A percentile compares a stretch with the other conserved stretches of the same genome.
Conservation (phyloP, 176 grass and related monocot species). For the Elymus sibiricus region DNA sequence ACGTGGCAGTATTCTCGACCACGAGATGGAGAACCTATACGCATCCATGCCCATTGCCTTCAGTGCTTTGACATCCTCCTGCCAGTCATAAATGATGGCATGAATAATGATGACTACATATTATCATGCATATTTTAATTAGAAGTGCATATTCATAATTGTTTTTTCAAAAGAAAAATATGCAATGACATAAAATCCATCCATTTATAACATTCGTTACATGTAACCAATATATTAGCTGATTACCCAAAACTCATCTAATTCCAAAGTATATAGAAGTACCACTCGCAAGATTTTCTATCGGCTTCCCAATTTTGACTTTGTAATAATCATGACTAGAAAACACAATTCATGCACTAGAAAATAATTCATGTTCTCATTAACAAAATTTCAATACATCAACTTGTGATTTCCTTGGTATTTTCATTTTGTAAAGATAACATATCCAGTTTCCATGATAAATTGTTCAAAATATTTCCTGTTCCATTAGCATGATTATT, state of each 20-base stretch:
- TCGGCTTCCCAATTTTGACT: neutral
- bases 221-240: neutral
- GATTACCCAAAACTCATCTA: neutral
- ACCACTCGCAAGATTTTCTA: neutral
- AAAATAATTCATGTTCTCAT: neutral
- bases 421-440: neutral
- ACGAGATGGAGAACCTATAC: conserved; percentile 52
- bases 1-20: conserved; percentile 56
- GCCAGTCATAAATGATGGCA: neutral
- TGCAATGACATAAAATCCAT: neutral
- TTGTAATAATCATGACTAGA: neutral
- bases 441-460: neutral
- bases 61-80: conserved; percentile 13
- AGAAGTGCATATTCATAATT: no score
- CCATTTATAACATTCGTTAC: neutral
- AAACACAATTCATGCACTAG: no score
- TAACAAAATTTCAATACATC: neutral
- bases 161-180: neutral
- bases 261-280: neutral
- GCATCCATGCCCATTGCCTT: conserved; percentile 53
- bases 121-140: neutral
- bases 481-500: neutral
- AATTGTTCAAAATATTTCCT: neutral
- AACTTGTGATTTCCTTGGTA: neutral
- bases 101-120: neutral